Evolutionary conservation across 2,329 filamentous ascomycete species (phyloP).

Genomic region (Colletotrichum godetiae): DNA sequence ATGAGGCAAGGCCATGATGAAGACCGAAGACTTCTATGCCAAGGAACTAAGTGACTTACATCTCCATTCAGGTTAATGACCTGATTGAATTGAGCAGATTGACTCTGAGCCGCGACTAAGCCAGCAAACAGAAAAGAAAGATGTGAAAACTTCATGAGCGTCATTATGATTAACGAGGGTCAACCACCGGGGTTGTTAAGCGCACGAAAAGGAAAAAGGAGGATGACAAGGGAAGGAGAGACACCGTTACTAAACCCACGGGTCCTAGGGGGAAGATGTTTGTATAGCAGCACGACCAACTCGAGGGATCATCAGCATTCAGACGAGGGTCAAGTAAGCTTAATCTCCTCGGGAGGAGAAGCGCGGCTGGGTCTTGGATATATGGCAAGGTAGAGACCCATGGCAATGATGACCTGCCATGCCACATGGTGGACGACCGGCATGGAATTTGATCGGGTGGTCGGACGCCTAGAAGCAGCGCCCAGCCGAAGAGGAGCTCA

Average conservation of each 20-base stretch:
- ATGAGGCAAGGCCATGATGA: neutral
- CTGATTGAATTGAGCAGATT: conserved; percentile 37
- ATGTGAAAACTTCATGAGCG: conserved; percentile 28
- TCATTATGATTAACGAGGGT: conserved; percentile 39
- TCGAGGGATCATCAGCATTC: conserved; percentile 17
- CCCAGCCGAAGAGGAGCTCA: conserved; percentile 24
- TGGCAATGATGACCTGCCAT: neutral
- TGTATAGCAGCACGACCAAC: conserved; percentile 26
- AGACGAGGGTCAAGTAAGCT: conserved; percentile 29
- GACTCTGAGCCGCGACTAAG: conserved; percentile 33
- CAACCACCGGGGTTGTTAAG: conserved; percentile 33
- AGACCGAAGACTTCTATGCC: neutral
- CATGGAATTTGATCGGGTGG: conserved; percentile 11
- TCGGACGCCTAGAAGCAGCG: conserved; percentile 22
- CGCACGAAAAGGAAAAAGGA: conserved; percentile 7
- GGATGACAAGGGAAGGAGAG: conserved; percentile 32
- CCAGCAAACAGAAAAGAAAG: conserved; percentile 32
- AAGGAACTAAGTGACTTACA: conserved; percentile 30
- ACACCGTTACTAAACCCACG: conserved; percentile 36
- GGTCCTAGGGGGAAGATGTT: conserved; percentile 32
- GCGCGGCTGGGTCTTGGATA: conserved; percentile 26
- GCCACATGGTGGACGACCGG: conserved; percentile 23
- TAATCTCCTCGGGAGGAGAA: conserved; percentile 1
- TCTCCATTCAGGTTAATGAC: conserved; percentile 39
- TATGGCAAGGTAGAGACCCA: conserved; percentile 20